Percentiles rank a stretch among this genome's conserved stretches.
Conservation (phyloP, 148 eudicot species). For the Spergularia marina region DNA sequence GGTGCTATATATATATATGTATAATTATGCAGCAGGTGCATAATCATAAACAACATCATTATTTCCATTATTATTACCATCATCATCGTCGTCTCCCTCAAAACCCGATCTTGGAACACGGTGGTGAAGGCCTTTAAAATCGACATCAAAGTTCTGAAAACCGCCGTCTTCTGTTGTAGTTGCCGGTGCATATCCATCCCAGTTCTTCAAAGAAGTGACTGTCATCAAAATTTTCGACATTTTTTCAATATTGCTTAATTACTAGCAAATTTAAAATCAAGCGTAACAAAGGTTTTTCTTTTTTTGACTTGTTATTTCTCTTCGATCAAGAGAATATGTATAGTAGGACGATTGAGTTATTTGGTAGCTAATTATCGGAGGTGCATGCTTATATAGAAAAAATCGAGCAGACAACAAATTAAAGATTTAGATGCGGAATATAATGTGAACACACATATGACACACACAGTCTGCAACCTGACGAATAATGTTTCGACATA, state of each 20-base stretch:
- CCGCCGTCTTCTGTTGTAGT: neutral
- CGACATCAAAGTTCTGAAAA: neutral
- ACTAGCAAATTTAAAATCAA: neutral
- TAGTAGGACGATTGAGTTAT: no score
- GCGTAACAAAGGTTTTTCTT: neutral
- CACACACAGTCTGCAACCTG: no score
- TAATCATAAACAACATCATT: slow-evolving; percentile 17
- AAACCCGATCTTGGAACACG: neutral
- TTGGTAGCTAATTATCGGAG: no score
- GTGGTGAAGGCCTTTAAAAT: neutral
- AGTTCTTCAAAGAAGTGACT: neutral
- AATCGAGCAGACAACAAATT: no score
- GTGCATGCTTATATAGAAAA: no score
- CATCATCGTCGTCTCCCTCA: slow-evolving; percentile 33
- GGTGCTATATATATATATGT: neutral
- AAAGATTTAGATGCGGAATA: no score
- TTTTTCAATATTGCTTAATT: no score
- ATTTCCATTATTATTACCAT: slow-evolving; percentile 8
- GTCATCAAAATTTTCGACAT: neutral
- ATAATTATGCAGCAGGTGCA: slow-evolving; percentile 33
- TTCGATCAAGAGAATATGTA: neutral
- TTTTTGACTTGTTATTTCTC: neutral
- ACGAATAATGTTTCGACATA: no score
- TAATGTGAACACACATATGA: no score
- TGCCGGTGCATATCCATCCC: neutral